These are phyloP conservation scores for Fomes fomentarius DNA, from an alignment of 1,284 basidiomycete species.

Conservation along the genomic window DNA sequence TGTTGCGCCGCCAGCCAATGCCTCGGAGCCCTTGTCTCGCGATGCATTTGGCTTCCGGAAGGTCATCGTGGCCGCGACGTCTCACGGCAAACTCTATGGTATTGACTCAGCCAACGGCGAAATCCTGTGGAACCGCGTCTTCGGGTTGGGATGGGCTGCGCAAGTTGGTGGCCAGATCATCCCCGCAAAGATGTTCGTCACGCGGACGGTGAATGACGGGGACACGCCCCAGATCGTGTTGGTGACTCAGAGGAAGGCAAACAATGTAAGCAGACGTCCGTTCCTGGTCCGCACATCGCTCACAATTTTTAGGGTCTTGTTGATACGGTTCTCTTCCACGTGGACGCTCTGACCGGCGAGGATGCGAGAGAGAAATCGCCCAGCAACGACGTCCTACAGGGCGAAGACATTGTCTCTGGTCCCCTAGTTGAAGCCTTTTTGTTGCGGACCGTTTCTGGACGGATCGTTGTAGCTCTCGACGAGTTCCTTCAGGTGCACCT, in stretches of 20 bases:
- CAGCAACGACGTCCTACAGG: slow-evolving; percentile 47
- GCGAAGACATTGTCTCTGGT: slow-evolving; percentile 61
- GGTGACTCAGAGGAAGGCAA: slow-evolving; percentile 59
- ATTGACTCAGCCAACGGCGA: slow-evolving; percentile 80
- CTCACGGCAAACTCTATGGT: slow-evolving; percentile 79
- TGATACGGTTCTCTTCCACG: slow-evolving; percentile 77
- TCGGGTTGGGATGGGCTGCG: slow-evolving; percentile 67
- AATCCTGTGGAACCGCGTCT: slow-evolving; percentile 75
- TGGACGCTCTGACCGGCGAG: slow-evolving; percentile 79
- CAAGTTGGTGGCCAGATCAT: slow-evolving; percentile 55
- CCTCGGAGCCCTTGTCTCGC: slow-evolving; percentile 49
- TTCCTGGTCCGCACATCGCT: slow-evolving; percentile 2
- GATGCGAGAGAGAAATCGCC: slow-evolving; percentile 42
- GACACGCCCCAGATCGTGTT: slow-evolving; percentile 60
- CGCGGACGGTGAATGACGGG: slow-evolving; percentile 52
- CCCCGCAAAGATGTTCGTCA: slow-evolving; percentile 61
- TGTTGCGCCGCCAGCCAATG: slow-evolving; percentile 41
- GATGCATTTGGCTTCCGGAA: slow-evolving; percentile 91
- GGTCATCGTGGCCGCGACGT: slow-evolving; percentile 76
- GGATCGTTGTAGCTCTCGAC: slow-evolving; percentile 65
- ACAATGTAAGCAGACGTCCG: slow-evolving; percentile 51
- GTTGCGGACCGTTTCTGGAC: slow-evolving; percentile 45
- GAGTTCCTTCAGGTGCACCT: slow-evolving; percentile 69
- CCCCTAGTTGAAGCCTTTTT: slow-evolving; percentile 62
- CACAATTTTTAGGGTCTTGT: slow-evolving; percentile 49